These are phyloP conservation scores for Populus tomentosa DNA, from an alignment of 441 rosid genomes.

Conservation along the genomic window DNA sequence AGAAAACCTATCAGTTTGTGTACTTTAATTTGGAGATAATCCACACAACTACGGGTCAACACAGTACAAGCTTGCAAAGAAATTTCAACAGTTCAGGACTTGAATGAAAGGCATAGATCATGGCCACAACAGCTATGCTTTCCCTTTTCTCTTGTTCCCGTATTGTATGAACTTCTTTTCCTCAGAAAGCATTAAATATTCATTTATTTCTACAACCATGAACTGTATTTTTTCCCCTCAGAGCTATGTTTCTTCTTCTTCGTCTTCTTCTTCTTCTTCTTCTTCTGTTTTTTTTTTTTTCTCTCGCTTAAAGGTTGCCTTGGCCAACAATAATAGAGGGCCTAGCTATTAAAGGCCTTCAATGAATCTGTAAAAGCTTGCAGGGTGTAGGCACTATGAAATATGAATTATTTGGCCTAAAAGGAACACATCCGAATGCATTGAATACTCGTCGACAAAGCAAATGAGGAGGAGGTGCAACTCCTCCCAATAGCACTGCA, in stretches of 20 bases:
- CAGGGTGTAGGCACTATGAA: conserved; percentile 36
- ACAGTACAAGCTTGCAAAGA: conserved; percentile 10
- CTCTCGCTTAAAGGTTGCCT: not conserved
- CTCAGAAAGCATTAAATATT: not conserved
- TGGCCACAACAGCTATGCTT: not conserved
- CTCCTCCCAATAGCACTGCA: conserved; percentile 14
- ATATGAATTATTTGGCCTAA: conserved; percentile 35
- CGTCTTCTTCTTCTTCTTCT: too few species aligned
- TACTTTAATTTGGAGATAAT: conserved; percentile 20
- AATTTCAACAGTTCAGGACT: conserved; percentile 6
- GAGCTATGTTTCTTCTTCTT: not conserved
- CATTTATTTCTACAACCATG: too few species aligned
- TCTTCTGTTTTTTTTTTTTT: not conserved
- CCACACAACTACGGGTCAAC: conserved; percentile 17
- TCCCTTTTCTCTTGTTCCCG: not conserved
- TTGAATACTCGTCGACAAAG: conserved; percentile 38
- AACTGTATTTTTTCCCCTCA: not conserved
- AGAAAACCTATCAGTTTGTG: conserved; percentile 24
- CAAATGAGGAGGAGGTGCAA: conserved; percentile 21
- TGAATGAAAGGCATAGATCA: conserved; percentile 20
- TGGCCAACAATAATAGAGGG: conserved; percentile 18
- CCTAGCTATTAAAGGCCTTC: conserved; percentile 40
- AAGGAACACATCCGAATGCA: conserved; percentile 30
- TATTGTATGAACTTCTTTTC: not conserved
- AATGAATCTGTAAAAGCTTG: conserved; percentile 38